Conservation (phyloP, 257 asterid genomes). For the Fraxinus americana region DNA sequence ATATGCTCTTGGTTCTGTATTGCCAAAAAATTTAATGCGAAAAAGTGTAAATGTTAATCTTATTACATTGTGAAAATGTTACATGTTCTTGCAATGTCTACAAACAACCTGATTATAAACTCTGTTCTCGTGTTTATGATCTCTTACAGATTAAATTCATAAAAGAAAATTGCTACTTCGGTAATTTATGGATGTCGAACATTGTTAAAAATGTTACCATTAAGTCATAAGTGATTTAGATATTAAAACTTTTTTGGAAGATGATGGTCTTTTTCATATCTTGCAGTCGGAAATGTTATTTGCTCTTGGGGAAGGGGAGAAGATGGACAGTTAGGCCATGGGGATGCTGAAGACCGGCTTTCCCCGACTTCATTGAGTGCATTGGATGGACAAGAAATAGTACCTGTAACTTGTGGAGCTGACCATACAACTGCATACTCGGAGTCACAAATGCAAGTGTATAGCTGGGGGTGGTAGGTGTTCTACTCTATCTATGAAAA, state of each 20-base stretch:
- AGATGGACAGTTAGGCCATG: constrained; percentile 98
- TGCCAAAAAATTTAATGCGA: background rate
- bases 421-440: constrained; percentile 95
- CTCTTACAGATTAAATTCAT: background rate
- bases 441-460: constrained; percentile 56
- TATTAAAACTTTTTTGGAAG: background rate
- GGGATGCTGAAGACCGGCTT: constrained; percentile 90
- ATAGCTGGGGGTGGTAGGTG: constrained; percentile 97
- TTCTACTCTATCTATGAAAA: background rate
- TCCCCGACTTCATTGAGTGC: constrained; percentile 84
- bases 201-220: background rate
- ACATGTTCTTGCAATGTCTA: too few species aligned
- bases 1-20: background rate
- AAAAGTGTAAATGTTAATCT: background rate
- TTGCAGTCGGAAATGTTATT: constrained; percentile 82
- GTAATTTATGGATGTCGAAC: background rate
- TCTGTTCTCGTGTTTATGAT: background rate
- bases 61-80: background rate
- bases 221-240: background rate
- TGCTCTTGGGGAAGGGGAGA: constrained; percentile 99
- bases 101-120: background rate
- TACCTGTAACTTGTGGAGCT: constrained; percentile 85
- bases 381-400: constrained; percentile 73
- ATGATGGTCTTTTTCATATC: constrained; percentile 10
- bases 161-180: too few species aligned